These are phyloP conservation scores for Bryoerythrophyllum caledonicum DNA, from an alignment of 225 moss, liverwort and hornwort genomes.

Conservation along the genomic window DNA sequence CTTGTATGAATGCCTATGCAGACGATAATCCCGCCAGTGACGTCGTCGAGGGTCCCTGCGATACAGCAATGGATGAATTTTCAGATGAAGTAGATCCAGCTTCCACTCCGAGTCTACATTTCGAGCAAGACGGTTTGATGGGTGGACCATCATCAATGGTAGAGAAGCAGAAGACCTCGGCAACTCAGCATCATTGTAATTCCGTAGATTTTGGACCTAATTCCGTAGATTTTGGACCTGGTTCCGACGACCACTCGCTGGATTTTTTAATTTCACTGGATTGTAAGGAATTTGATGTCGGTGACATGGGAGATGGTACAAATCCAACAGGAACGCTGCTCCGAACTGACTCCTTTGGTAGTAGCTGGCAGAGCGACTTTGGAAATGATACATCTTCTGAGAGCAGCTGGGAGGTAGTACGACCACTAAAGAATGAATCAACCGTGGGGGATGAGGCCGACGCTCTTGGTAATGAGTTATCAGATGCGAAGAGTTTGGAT, in stretches of 20 bases:
- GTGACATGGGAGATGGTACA: not conserved
- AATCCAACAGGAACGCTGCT: not conserved
- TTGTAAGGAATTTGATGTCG: not conserved
- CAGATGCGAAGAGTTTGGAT: constrained; percentile 47
- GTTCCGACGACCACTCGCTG: not conserved
- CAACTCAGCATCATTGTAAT: not conserved
- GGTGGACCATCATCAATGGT: not conserved
- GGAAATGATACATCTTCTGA: constrained; percentile 31
- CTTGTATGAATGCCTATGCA: not conserved
- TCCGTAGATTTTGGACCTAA: too few relatives aligned
- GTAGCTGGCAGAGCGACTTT: constrained; percentile 22
- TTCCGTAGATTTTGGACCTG: not conserved
- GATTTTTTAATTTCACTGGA: not conserved
- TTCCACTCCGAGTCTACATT: not conserved
- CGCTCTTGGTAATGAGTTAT: constrained; percentile 28
- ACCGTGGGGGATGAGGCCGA: constrained; percentile 33
- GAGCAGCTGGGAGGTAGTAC: constrained; percentile 51
- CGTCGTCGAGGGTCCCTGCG: not conserved
- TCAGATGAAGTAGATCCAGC: constrained; percentile 12
- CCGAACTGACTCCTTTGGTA: constrained; percentile 3
- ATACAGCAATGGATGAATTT: constrained; percentile 15
- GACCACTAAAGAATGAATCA: constrained; percentile 7
- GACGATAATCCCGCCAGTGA: not conserved
- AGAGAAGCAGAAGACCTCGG: not conserved
- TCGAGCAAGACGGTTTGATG: not conserved